Base-by-base conservation (phyloP, 192 early-diverging fungal species). In the Powellomyces hirtus region DNA sequence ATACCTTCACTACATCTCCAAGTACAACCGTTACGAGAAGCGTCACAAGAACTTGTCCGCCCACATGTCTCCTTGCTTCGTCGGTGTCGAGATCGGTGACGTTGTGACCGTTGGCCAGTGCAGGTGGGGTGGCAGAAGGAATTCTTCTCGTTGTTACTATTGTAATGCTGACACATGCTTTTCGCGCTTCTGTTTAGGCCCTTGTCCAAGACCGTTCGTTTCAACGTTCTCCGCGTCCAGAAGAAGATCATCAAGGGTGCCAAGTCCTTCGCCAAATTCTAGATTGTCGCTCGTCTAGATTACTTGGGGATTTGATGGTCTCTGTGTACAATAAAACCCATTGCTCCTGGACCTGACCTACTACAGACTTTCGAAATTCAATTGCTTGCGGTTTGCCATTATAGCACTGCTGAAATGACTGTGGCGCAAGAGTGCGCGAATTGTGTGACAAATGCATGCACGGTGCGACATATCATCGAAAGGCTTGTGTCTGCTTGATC, bases 21-120 rank as follows among this genome's bases (percentile, higher is more conserved):
- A 99, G 88, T 99, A 99, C 92, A 93, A 97, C 88, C 94, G 97
- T 92, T 99, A 96, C 84, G 97, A 99, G 90, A 99, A 97, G 90
- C 89, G 97, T 71, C 97, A 99, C 91, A 97, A 93, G 90, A 99
- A 97, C 92, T 81, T 99, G 74, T 88, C 95, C 56, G 96, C 95
- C 69, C 96, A 98, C 84, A 75, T 96, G 61, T 92, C 90, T 68
- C 96, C 96, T 70, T 86, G 86, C 72, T 99, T 99, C 89, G 85
- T 95, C 70, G 94, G 92, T 76, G 91, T 96, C 44, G 80, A 88
- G 75, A 44, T 56, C 70, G 95, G 95, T 72, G 97, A 99, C 80
- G 78, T 79, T 46, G 94, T 98, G 68, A 99, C 94, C 75, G 91
- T 99, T 77, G 97, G 97, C 78, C 94, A 99, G 85, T 99, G 97